Evolutionary conservation across 1,139 yeast species (phyloP), one percentile per base, ranked within the genome.

Genomic region (Yamadazyma friedrichii): DNA sequence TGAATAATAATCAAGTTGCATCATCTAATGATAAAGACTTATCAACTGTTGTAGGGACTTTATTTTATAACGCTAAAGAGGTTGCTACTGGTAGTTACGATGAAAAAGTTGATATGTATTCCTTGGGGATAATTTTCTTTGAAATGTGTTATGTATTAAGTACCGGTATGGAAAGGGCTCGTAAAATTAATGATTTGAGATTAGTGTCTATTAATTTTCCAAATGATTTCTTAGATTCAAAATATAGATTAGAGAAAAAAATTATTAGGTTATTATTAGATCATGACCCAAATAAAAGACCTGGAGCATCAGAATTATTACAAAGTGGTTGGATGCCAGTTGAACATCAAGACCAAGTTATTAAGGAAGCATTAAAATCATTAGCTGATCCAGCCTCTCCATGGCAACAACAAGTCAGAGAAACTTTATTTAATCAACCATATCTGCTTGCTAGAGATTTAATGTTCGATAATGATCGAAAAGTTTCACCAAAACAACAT

Each of bases 61-160:
- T 94, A 0, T 74, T 93, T 35, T 94, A 94, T 56, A 94, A 93
- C 40, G 98, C 98, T 0, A 80, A 81, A 24, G 99, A 94, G 56
- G 94, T 91, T 1, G 69, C 87, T 6, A 71, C 80, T 12, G 95
- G 94, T 2, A 70, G 77, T 20, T 93, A 93, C 58, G 84, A 89
- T 56, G 95, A 87, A 48, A 93, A 93, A 52, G 95, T 93, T 17
- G 98, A 94, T 59, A 84, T 94, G 88, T 94, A 89, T 59, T 89
- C 98, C 0, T 64, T 94, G 39, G 98, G 98, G 4, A 80, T 94
- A 25, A 93, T 94, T 2, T 88, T 93, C 58, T 93, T 93, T 61
- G 98, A 94, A 59, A 91, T 94, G 98, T 78, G 89, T 26, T 88
- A 84, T 61, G 73, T 84, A 0, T 73, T 93, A 55, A 70, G 74